Conservation (phyloP, 1,139 yeast genomes). For the Blastobotrys apis region DNA sequence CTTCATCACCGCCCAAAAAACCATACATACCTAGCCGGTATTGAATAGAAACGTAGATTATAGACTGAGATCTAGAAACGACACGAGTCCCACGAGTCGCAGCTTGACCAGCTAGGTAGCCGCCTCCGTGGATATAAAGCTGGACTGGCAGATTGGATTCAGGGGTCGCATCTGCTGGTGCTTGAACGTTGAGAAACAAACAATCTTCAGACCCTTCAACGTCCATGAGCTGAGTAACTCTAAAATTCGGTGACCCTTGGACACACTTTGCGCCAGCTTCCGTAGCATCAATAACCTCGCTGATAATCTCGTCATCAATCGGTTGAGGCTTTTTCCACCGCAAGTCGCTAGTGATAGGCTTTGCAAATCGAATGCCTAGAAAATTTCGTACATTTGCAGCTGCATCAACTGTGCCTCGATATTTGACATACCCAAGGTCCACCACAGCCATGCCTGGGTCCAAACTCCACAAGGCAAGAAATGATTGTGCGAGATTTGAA, state of each 20-base stretch:
- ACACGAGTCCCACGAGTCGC: conserved; percentile 9
- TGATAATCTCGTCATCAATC: conserved; percentile 1
- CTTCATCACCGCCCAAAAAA: conserved; percentile 28
- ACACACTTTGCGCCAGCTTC: not conserved
- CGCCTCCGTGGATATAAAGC: conserved; percentile 40
- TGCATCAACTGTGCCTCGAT: not conserved
- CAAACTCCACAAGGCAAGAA: no score
- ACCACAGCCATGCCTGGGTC: no score
- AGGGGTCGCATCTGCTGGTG: conserved; percentile 18
- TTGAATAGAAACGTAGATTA: conserved; percentile 35
- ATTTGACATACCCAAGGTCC: not conserved
- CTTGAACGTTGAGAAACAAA: conserved; percentile 21
- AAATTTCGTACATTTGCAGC: conserved; percentile 5
- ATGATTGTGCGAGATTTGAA: no score
- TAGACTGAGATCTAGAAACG: conserved; percentile 14
- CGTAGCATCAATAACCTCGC: conserved; percentile 5
- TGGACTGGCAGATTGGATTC: conserved; percentile 30
- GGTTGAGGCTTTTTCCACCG: conserved; percentile 21
- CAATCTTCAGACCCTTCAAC: conserved; percentile 25
- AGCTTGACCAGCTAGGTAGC: conserved; percentile 23
- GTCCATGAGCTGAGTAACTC: no score
- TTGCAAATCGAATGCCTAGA: conserved; percentile 26
- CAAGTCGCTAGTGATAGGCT: conserved; percentile 24
- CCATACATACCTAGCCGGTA: conserved; percentile 37
- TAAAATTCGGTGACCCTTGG: not conserved